These are phyloP conservation scores for Parafenestella ontariensis DNA, from an alignment of 2,329 filamentous ascomycete genomes.

Conservation along the genomic window DNA sequence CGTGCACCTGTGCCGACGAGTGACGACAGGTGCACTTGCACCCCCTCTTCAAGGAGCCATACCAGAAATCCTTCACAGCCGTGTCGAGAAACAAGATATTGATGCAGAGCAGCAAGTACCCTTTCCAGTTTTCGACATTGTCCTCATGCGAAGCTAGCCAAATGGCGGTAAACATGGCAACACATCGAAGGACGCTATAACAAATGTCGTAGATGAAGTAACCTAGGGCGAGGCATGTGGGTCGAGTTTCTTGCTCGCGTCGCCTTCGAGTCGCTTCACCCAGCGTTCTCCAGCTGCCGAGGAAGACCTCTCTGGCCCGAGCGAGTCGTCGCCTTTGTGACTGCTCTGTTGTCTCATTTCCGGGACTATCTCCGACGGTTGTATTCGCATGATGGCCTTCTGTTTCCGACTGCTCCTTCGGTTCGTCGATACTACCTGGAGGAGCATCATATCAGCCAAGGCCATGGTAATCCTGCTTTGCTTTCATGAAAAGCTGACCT, in stretches of 20 bases:
- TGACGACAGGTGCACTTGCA: slow-evolving; percentile 3
- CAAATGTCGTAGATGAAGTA: slow-evolving; percentile 7
- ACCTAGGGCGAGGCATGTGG: not conserved
- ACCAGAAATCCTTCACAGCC: slow-evolving; percentile 7
- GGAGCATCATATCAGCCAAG: slow-evolving; percentile 26
- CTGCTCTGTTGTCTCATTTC: not conserved
- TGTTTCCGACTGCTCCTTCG: not conserved
- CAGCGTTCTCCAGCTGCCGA: not conserved
- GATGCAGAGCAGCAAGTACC: not conserved
- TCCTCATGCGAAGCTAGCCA: slow-evolving; percentile 7
- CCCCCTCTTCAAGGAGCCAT: slow-evolving; percentile 7
- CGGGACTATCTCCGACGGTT: not conserved
- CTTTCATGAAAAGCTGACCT: slow-evolving; percentile 45
- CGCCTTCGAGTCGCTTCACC: not conserved
- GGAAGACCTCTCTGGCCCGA: not conserved
- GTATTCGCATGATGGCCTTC: not conserved
- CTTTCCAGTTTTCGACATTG: not conserved
- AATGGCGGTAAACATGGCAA: not conserved
- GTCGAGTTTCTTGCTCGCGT: not conserved
- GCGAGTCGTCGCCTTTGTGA: not conserved
- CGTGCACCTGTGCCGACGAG: not conserved
- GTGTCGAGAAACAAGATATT: slow-evolving; percentile 5
- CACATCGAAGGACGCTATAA: slow-evolving; percentile 5
- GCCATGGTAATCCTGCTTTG: slow-evolving; percentile 46
- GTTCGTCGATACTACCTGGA: not conserved